Evolutionary conservation across 176 grass and related monocot species (phyloP).

Genomic region (Canna indica): DNA sequence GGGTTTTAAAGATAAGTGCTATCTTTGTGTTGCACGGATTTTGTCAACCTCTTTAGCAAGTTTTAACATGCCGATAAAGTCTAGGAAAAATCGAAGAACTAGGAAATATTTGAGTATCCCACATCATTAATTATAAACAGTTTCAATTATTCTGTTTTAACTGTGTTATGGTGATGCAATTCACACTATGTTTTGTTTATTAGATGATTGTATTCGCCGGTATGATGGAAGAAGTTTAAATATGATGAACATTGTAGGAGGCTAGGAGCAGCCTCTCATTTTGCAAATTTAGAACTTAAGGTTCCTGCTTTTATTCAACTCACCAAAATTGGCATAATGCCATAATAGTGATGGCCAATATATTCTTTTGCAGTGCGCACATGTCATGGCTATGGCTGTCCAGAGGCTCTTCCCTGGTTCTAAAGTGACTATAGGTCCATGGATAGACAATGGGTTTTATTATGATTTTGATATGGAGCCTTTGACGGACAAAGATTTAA

Average conservation of each 20-base stretch:
- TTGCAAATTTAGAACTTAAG: neutral
- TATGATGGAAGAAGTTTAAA: neutral
- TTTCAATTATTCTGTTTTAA: too few relatives aligned
- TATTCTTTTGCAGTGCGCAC: conserved; percentile 53
- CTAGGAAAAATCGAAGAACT: too few relatives aligned
- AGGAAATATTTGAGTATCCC: too few relatives aligned
- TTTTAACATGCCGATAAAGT: too few relatives aligned
- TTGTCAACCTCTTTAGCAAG: too few relatives aligned
- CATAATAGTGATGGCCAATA: neutral
- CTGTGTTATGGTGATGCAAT: neutral
- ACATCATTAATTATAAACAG: too few relatives aligned
- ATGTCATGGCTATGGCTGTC: conserved; percentile 99
- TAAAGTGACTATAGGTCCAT: conserved; percentile 93
- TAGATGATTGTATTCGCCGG: neutral
- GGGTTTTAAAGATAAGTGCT: too few relatives aligned
- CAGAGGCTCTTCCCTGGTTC: conserved; percentile 86
- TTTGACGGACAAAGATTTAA: conserved; percentile 77
- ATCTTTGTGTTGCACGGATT: too few relatives aligned
- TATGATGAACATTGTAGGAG: neutral
- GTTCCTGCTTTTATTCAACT: neutral
- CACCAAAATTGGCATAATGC: neutral
- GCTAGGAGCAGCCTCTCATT: too few relatives aligned
- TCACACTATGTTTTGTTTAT: neutral
- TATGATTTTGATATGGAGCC: conserved; percentile 98
- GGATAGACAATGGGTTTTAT: conserved; percentile 98